Percentiles rank a stretch among this genome's conserved stretches.
Conservation (phyloP, 148 eudicot genomes). For the Beta vulgaris region DNA sequence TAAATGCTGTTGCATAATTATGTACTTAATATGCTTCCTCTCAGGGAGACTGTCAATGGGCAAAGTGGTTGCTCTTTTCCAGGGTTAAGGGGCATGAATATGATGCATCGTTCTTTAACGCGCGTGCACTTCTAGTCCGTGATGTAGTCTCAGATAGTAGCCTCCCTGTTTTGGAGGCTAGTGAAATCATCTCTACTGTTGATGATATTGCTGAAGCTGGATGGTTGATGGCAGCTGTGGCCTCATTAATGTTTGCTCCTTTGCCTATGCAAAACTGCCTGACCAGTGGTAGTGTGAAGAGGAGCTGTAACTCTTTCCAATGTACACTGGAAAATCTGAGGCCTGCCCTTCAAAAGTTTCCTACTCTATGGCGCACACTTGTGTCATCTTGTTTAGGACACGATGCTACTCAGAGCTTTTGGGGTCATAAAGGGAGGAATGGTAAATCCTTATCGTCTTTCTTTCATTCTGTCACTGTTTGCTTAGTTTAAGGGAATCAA, state of each 20-base stretch:
- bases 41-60: constrained; percentile 93
- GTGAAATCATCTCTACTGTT: constrained; percentile 71
- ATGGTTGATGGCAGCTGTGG: constrained; percentile 88
- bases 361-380: constrained; percentile 79
- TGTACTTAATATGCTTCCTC: constrained; percentile 20
- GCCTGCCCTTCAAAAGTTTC: constrained; percentile 80
- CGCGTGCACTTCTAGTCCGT: constrained; percentile 65
- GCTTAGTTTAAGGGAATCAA: constrained; percentile 6
- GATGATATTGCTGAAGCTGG: constrained; percentile 98
- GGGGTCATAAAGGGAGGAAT: constrained; percentile 53
- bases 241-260: constrained; percentile 89
- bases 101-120: constrained; percentile 92
- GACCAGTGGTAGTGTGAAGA: constrained; percentile 76
- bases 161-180: constrained; percentile 50
- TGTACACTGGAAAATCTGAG: constrained; percentile 97
- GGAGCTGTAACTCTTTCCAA: constrained; percentile 70
- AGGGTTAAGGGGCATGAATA: constrained; percentile 88
- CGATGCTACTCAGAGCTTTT: constrained; percentile 49
- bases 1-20: constrained; percentile 11
- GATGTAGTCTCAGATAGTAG: constrained; percentile 46
- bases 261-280: constrained; percentile 81
- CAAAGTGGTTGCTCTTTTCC: constrained; percentile 80
- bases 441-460: constrained; percentile 34
- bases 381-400: constrained; percentile 85
- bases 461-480: constrained; percentile 20